Percentiles rank a stretch among this genome's conserved stretches.
Evolutionary conservation across 352 stramenopile species (phyloP).

Genomic region (Phytophthora melonis): DNA sequence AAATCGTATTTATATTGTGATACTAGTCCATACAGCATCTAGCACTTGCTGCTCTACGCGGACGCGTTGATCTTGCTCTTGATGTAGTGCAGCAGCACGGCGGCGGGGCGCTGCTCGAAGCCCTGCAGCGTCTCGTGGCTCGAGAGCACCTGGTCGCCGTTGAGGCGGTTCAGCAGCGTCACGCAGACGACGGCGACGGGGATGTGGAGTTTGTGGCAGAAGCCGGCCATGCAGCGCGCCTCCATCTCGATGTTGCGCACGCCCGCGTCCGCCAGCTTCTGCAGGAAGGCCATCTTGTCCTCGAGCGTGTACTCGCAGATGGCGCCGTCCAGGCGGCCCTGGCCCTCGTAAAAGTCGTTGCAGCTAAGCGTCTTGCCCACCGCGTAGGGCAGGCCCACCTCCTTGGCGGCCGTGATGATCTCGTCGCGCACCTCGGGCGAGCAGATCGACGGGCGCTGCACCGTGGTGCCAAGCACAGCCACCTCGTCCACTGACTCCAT

Average conservation of each 20-base stretch:
- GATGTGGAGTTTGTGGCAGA: conserved; percentile 84
- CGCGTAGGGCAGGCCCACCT: conserved; percentile 62
- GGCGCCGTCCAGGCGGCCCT: conserved; percentile 83
- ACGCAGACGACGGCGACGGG: conserved; percentile 79
- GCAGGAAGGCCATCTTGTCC: conserved; percentile 81
- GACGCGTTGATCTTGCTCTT: conserved; percentile 58
- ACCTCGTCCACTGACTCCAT: conserved; percentile 77
- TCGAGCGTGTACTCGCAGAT: conserved; percentile 84
- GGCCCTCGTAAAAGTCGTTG: conserved; percentile 89
- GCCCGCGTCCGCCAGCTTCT: conserved; percentile 56
- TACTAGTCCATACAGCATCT: neutral
- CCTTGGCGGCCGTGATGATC: conserved; percentile 55
- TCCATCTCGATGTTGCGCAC: conserved; percentile 92
- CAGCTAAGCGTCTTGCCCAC: conserved; percentile 86
- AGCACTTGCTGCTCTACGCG: conserved; percentile 10
- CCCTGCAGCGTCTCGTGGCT: conserved; percentile 69
- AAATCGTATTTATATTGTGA: conserved; percentile 22
- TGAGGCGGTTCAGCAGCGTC: conserved; percentile 79
- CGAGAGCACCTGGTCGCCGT: conserved; percentile 78
- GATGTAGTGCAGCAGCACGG: conserved; percentile 79
- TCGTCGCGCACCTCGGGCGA: conserved; percentile 63
- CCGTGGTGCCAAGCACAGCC: conserved; percentile 62
- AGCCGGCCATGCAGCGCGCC: conserved; percentile 71
- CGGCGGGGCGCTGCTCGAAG: conserved; percentile 68
- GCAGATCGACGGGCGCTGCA: conserved; percentile 65